Conservation (phyloP, 129 eudicot genomes). For the Ambrosia trifida region DNA sequence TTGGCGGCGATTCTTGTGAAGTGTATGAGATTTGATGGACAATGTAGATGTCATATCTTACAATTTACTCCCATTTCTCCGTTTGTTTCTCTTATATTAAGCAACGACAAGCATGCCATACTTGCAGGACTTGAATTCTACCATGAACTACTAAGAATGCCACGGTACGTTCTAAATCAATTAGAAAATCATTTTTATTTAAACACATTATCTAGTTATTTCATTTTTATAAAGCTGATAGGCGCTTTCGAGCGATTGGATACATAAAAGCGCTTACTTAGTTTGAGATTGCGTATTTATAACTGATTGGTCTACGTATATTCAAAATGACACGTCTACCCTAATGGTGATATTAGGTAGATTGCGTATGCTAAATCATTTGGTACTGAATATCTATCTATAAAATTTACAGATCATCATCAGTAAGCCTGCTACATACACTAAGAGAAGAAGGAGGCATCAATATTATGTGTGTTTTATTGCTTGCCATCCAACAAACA, state of each 20-base stretch:
- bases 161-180: conserved; percentile 43
- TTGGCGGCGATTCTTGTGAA: conserved; percentile 66
- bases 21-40: conserved; percentile 70
- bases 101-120: conserved; percentile 61
- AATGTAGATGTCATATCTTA: conserved; percentile 56
- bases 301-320: neutral
- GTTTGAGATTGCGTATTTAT: neutral
- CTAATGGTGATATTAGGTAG: neutral
- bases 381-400: conserved; percentile 10
- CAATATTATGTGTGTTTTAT: conserved; percentile 46
- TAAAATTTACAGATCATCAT: conserved; percentile 50
- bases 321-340: neutral
- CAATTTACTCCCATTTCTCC: conserved; percentile 48
- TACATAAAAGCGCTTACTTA: neutral
- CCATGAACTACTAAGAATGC: conserved; percentile 69
- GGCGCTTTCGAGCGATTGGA: neutral
- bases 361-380: neutral
- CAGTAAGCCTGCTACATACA: conserved; percentile 52
- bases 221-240: neutral
- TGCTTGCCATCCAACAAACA: conserved; percentile 60
- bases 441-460: conserved; percentile 56
- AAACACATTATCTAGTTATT: neutral
- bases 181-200: neutral
- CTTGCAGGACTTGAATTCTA: conserved; percentile 62
- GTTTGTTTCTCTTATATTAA: conserved; percentile 55